Conservation (phyloP, 2,329 filamentous ascomycete species). For the Aspergillus sp. region DNA sequence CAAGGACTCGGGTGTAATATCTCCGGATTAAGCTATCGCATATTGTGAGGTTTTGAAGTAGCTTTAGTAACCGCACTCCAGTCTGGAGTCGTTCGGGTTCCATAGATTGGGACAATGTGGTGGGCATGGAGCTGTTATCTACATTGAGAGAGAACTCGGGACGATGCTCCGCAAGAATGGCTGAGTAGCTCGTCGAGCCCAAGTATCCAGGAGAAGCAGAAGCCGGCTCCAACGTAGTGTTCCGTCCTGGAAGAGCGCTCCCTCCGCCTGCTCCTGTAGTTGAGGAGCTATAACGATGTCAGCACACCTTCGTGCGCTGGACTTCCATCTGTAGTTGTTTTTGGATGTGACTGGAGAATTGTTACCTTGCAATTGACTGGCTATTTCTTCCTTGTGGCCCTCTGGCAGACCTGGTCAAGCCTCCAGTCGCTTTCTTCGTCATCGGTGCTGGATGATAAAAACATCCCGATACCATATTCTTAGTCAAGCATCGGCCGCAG, state of each 20-base stretch:
- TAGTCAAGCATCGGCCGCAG: conserved; percentile 35
- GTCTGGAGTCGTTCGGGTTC: conserved; percentile 33
- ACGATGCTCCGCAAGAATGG: conserved; percentile 36
- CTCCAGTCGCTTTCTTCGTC: conserved; percentile 31
- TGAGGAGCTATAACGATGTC: conserved; percentile 21
- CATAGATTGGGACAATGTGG: conserved; percentile 17
- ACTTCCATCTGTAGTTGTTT: background rate
- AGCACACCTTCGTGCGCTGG: background rate
- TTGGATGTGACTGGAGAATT: background rate
- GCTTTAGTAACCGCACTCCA: conserved; percentile 32
- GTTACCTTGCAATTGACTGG: conserved; percentile 29
- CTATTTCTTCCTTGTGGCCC: conserved; percentile 20
- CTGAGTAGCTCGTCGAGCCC: conserved; percentile 39
- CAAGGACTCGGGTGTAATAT: conserved; percentile 26
- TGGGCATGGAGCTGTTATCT: conserved; percentile 24
- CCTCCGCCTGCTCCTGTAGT: conserved; percentile 25
- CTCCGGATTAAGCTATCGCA: conserved; percentile 30
- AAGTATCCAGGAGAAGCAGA: conserved; percentile 36
- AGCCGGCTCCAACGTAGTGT: conserved; percentile 24
- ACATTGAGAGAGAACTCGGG: conserved; percentile 36
- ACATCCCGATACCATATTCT: conserved; percentile 33
- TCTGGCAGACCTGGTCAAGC: conserved; percentile 13
- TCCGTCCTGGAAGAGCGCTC: conserved; percentile 19
- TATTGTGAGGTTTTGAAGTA: conserved; percentile 31
- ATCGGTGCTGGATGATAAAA: conserved; percentile 44